Base-by-base conservation (phyloP, 306 rosid species). In the Cicer yamashitae region DNA sequence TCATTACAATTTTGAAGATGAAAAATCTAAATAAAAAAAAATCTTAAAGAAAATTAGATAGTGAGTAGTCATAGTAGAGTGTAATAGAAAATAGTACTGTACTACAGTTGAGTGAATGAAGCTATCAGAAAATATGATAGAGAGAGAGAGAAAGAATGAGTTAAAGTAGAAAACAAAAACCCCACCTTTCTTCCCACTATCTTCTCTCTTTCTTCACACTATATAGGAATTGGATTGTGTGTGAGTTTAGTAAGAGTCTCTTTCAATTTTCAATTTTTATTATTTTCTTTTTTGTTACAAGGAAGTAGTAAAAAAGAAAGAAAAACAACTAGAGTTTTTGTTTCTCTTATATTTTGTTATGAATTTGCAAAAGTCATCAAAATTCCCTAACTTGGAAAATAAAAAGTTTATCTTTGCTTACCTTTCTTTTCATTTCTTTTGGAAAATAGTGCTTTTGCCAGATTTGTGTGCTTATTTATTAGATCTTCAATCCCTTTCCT, bases 401-500 rank as follows among this genome's bases (percentile, higher is more conserved):
- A 60, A 66, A 62, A 80, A 73, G 53, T 11, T 51, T 14, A 60
- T 64, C 63, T 67, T 74, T 38, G 8, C 68, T 56, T 59, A 40
- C 71, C 18, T 60, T 78, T 43, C 80, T 54, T 75, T 78, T 46
- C 17, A 76, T 81, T 74, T 74, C 67, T 75, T 81, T 57, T 80
- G 79, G 86, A 61, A 53, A 75, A 79, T 9, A 61, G 56, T 58
- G 57, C 57, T 84, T 84, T 84, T 82, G 77, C 90, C 87, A 85
- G 94, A 86, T 89, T 84, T 82, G 87, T 86, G 85, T 80, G 65
- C 79, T 71, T 75, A 71, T 74, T 77, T 46, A 63, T 71, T 74
- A 89, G 85, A 84, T 84, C 85, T 79, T 74, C 88, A 75, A 87
- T 89, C 90, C 81, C 88, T 86, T 84, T 86, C 87, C 74, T 78